These are phyloP conservation scores for Ogataea ramenticola DNA, from an alignment of 805 yeast species.

Conservation along the genomic window DNA sequence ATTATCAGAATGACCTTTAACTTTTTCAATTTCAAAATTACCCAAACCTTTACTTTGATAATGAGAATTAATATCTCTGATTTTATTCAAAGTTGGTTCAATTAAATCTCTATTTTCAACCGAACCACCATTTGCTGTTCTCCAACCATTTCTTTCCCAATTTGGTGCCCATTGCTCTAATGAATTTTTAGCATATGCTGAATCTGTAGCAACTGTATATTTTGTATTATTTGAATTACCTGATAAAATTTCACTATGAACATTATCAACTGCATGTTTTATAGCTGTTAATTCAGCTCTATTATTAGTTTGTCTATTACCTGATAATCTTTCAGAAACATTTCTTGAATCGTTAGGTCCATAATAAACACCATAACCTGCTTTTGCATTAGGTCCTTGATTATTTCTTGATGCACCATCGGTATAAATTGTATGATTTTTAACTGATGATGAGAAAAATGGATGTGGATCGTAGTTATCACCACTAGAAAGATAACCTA, in stretches of 20 bases:
- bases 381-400: conserved; percentile 35
- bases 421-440: conserved; percentile 38
- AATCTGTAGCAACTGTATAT: conserved; percentile 58
- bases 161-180: conserved; percentile 47
- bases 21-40: conserved; percentile 46
- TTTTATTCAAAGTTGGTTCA: conserved; percentile 18
- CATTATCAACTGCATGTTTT: conserved; percentile 40
- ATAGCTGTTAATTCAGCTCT: conserved; percentile 75
- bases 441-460: background rate
- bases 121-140: conserved; percentile 29
- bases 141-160: conserved; percentile 57
- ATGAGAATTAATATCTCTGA: conserved; percentile 28
- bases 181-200: conserved; percentile 54
- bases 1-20: conserved; percentile 63
- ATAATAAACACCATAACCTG: conserved; percentile 76
- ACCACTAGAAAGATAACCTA: too few relatives aligned
- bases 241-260: conserved; percentile 26
- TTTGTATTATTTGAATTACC: conserved; percentile 9
- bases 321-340: conserved; percentile 42
- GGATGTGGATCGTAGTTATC: too few relatives aligned
- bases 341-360: conserved; percentile 51
- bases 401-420: conserved; percentile 75
- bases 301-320: conserved; percentile 60
- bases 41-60: conserved; percentile 29
- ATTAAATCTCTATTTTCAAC: conserved; percentile 52